A percentile compares a stretch with the other conserved stretches of the same genome.
These are phyloP conservation scores for Pseudozyma tsukubaensis DNA, from an alignment of 1,284 basidiomycete species.

Conservation along the genomic window DNA sequence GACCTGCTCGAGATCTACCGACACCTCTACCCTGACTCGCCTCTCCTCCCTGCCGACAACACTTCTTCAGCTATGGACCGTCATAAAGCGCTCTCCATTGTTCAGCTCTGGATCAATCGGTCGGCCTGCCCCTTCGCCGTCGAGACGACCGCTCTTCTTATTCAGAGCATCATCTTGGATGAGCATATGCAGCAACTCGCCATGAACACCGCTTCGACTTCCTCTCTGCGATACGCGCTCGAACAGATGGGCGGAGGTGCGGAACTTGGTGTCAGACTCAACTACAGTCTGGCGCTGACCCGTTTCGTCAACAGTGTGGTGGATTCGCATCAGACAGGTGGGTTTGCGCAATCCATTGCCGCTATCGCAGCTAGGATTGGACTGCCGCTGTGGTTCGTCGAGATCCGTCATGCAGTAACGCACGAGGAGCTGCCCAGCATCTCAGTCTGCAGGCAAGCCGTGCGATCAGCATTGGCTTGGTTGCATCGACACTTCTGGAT, in stretches of 20 bases:
- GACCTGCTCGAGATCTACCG: conserved; percentile 50
- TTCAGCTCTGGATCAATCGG: conserved; percentile 63
- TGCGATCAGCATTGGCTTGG: conserved; percentile 70
- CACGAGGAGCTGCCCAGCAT: conserved; percentile 94
- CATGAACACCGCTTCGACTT: conserved; percentile 3
- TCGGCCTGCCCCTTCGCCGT: conserved; percentile 63
- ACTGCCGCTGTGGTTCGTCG: conserved; percentile 89
- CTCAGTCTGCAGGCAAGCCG: conserved; percentile 80
- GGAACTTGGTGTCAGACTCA: conserved; percentile 43
- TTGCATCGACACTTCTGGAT: conserved; percentile 57
- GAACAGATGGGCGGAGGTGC: conserved; percentile 47
- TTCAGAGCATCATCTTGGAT: conserved; percentile 56
- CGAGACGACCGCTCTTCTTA: conserved; percentile 60
- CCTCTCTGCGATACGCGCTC: conserved; percentile 21
- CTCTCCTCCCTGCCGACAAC: conserved; percentile 11
- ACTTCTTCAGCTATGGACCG: conserved; percentile 12
- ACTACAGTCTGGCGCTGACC: conserved; percentile 58
- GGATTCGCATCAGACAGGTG: conserved; percentile 88
- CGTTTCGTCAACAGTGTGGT: conserved; percentile 83
- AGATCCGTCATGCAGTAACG: conserved; percentile 91
- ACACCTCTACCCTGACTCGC: conserved; percentile 42
- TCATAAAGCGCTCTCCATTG: conserved; percentile 39
- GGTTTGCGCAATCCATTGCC: conserved; percentile 83
- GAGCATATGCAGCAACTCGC: conserved; percentile 47
- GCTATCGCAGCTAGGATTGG: conserved; percentile 87